Conservation (phyloP, 768 basidiomycete species). For the Mycena olivaceomarginata region DNA sequence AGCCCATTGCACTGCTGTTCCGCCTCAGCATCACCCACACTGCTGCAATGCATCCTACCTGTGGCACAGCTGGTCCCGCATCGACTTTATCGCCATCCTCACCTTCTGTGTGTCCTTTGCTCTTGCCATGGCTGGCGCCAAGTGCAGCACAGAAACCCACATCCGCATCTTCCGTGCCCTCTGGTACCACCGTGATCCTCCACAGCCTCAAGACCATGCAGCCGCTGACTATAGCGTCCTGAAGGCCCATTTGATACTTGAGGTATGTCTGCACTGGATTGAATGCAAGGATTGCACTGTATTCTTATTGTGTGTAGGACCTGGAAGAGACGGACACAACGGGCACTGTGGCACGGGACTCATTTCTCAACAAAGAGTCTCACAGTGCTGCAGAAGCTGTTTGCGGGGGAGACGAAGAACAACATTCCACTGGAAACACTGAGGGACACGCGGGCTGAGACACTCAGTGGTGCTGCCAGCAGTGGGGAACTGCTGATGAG, state of each 20-base stretch:
- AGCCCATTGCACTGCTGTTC: conserved; percentile 76
- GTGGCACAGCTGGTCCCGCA: conserved; percentile 93
- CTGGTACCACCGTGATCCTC: conserved; percentile 96
- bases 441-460: conserved; percentile 61
- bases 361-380: conserved; percentile 77
- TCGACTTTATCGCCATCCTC: conserved; percentile 91
- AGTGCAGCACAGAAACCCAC: conserved; percentile 77
- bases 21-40: conserved; percentile 74
- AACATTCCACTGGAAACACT: conserved; percentile 79
- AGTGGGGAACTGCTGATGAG: conserved; percentile 60
- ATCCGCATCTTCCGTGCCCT: conserved; percentile 92
- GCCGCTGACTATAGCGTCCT: conserved; percentile 78
- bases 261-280: conserved; percentile 3
- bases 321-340: not conserved
- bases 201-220: conserved; percentile 93
- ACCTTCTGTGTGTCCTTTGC: conserved; percentile 92
- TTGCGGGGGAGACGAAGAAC: conserved; percentile 72
- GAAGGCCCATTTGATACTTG: conserved; percentile 49
- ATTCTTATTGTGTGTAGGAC: conserved; percentile 44
- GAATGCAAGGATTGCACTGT: not conserved
- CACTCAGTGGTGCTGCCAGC: conserved; percentile 34
- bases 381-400: conserved; percentile 77
- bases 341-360: not conserved
- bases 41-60: conserved; percentile 88
- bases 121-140: conserved; percentile 80